These are phyloP conservation scores for Neofusicoccum parvum DNA, from an alignment of 2,329 filamentous ascomycete species.

Conservation along the genomic window DNA sequence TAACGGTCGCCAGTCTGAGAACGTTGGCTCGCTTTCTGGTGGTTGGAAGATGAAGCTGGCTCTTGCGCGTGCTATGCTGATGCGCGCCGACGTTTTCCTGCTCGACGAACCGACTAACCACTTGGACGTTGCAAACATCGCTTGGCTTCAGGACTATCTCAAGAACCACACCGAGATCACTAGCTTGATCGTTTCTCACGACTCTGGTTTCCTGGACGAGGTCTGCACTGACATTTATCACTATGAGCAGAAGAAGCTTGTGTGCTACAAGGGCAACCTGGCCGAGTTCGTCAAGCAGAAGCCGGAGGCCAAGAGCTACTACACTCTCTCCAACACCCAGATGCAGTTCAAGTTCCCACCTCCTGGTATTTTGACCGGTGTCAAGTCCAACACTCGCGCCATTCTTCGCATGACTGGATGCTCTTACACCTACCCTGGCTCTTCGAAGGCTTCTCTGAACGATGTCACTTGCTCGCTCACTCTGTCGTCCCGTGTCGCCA, in stretches of 20 bases:
- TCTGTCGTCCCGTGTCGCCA: conserved; percentile 89
- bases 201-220: conserved; percentile 94
- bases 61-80: conserved; percentile 92
- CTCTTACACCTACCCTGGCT: conserved; percentile 90
- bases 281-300: conserved; percentile 82
- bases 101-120: conserved; percentile 99
- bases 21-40: conserved; percentile 91
- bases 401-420: conserved; percentile 95
- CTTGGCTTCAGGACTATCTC: conserved; percentile 93
- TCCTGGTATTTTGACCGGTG: conserved; percentile 88
- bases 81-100: conserved; percentile 92
- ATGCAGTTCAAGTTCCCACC: conserved; percentile 98
- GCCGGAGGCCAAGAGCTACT: conserved; percentile 97
- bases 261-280: conserved; percentile 80
- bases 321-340: conserved; percentile 84
- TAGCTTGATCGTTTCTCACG: conserved; percentile 96
- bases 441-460: conserved; percentile 80
- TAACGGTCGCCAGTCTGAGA: conserved; percentile 83
- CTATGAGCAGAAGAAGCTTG: conserved; percentile 97
- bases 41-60: conserved; percentile 99
- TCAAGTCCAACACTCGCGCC: conserved; percentile 91
- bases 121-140: conserved; percentile 92
- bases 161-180: conserved; percentile 96
- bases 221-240: conserved; percentile 99
- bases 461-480: conserved; percentile 87